Conservation (phyloP, 768 basidiomycete species). For the Cyclocybe cylindracea region DNA sequence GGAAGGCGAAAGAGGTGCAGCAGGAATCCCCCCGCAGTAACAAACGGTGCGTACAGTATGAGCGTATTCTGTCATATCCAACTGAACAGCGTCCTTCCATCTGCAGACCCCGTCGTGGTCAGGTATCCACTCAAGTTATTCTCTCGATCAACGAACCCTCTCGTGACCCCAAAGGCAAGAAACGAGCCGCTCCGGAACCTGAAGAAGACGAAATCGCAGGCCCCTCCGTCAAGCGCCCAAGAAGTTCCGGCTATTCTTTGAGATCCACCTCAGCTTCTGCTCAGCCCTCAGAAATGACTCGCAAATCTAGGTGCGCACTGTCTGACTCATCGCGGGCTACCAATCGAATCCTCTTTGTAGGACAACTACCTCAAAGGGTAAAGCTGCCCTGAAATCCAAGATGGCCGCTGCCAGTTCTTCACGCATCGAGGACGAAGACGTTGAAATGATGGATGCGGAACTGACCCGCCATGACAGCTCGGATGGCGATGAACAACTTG, state of each 20-base stretch:
- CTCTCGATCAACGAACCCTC: slow-evolving; percentile 76
- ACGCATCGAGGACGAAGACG: slow-evolving; percentile 65
- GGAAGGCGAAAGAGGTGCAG: slow-evolving; percentile 60
- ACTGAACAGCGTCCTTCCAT: slow-evolving; percentile 28
- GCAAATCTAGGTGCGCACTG: slow-evolving; percentile 62
- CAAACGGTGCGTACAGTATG: slow-evolving; percentile 60
- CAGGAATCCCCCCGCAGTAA: slow-evolving; percentile 53
- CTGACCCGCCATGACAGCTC: slow-evolving; percentile 32
- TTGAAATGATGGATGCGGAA: slow-evolving; percentile 75
- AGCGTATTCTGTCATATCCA: slow-evolving; percentile 21
- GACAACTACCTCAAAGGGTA: slow-evolving; percentile 56
- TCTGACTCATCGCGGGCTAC: slow-evolving; percentile 10
- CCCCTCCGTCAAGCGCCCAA: slow-evolving; percentile 63
- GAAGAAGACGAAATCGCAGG: slow-evolving; percentile 63
- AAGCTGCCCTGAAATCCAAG: slow-evolving; percentile 58
- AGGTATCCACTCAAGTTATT: slow-evolving; percentile 39
- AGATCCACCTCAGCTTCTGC: slow-evolving; percentile 56
- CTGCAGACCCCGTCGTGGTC: slow-evolving; percentile 61
- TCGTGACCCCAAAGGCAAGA: slow-evolving; percentile 87
- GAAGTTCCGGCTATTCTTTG: slow-evolving; percentile 64
- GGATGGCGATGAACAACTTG: slow-evolving; percentile 41
- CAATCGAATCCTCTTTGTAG: slow-evolving; percentile 28
- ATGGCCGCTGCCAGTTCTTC: slow-evolving; percentile 66
- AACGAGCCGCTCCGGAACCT: slow-evolving; percentile 81
- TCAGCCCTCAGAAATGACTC: slow-evolving; percentile 62